These are phyloP conservation scores for Naganishia vaughanmartiniae DNA, from an alignment of 768 basidiomycete genomes.

Conservation along the genomic window DNA sequence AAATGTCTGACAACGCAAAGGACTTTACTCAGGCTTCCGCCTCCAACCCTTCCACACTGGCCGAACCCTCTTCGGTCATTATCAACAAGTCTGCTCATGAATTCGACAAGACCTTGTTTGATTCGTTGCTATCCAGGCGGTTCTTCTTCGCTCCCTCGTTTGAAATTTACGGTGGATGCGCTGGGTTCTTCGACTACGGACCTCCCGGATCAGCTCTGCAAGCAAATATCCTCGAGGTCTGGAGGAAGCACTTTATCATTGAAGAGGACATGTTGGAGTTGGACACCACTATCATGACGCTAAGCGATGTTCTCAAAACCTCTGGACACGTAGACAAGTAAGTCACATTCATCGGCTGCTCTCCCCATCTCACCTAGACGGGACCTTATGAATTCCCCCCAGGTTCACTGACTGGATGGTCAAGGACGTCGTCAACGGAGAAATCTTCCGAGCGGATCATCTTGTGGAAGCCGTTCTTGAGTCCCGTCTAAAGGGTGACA, in stretches of 20 bases:
- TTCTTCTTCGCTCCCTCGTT: conserved; percentile 99
- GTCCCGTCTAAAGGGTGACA: conserved; percentile 82
- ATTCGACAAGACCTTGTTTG: conserved; percentile 82
- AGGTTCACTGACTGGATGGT: conserved; percentile 98
- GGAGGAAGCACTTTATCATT: conserved; percentile 97
- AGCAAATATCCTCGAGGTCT: conserved; percentile 92
- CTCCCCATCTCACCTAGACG: neutral
- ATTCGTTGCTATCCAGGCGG: conserved; percentile 77
- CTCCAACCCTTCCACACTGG: conserved; percentile 39
- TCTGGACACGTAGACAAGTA: conserved; percentile 91
- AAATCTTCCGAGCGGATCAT: conserved; percentile 94
- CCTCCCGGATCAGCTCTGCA: conserved; percentile 93
- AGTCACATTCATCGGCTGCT: conserved; percentile 3
- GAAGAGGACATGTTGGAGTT: conserved; percentile 98
- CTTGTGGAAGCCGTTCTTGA: conserved; percentile 89
- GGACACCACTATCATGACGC: conserved; percentile 97
- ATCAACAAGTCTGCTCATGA: conserved; percentile 80
- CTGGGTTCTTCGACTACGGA: conserved; percentile 96
- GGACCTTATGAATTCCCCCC: neutral
- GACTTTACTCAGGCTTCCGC: conserved; percentile 39
- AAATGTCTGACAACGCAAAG: conserved; percentile 17
- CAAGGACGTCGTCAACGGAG: conserved; percentile 89
- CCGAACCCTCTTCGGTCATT: conserved; percentile 30
- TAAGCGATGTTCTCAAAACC: conserved; percentile 87
- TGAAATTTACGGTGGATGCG: conserved; percentile 95